Evolutionary conservation across 768 basidiomycete species (phyloP).

Genomic region (Trametes punicea): DNA sequence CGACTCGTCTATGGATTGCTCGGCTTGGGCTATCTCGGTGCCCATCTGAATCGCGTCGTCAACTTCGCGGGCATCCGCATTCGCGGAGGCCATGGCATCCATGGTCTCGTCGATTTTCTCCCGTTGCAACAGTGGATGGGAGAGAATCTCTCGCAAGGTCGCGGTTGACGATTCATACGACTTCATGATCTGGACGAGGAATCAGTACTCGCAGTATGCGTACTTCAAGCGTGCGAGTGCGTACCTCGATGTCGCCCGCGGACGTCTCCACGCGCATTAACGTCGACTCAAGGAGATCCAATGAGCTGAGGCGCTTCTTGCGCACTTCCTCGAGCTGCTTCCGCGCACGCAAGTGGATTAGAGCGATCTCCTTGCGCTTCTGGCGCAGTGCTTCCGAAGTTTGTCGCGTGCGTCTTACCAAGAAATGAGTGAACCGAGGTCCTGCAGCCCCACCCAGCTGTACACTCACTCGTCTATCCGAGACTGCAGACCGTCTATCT

Average conservation of each 20-base stretch:
- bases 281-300: conserved; percentile 73
- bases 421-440: too few species aligned
- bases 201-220: neutral
- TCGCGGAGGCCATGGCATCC: conserved; percentile 81
- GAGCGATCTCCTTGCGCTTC: conserved; percentile 69
- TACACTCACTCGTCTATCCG: conserved; percentile 68
- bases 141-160: conserved; percentile 71
- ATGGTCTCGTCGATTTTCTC: conserved; percentile 81
- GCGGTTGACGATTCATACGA: conserved; percentile 80
- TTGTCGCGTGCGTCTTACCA: conserved; percentile 65
- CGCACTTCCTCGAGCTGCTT: conserved; percentile 80
- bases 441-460: too few species aligned
- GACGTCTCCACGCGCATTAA: conserved; percentile 82
- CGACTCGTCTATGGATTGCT: conserved; percentile 45
- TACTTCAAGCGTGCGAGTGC: conserved; percentile 14
- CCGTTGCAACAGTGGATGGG: conserved; percentile 77
- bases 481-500: conserved; percentile 63
- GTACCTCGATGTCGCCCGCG: conserved; percentile 84
- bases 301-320: conserved; percentile 66
- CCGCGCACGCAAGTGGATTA: conserved; percentile 74
- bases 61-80: conserved; percentile 78
- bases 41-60: conserved; percentile 73
- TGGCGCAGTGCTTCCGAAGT: conserved; percentile 62
- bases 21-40: conserved; percentile 54
- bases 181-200: conserved; percentile 65